Percentiles rank a stretch among this genome's conserved stretches.
These are phyloP conservation scores for Astraeus odoratus DNA, from an alignment of 768 basidiomycete species.

Conservation along the genomic window DNA sequence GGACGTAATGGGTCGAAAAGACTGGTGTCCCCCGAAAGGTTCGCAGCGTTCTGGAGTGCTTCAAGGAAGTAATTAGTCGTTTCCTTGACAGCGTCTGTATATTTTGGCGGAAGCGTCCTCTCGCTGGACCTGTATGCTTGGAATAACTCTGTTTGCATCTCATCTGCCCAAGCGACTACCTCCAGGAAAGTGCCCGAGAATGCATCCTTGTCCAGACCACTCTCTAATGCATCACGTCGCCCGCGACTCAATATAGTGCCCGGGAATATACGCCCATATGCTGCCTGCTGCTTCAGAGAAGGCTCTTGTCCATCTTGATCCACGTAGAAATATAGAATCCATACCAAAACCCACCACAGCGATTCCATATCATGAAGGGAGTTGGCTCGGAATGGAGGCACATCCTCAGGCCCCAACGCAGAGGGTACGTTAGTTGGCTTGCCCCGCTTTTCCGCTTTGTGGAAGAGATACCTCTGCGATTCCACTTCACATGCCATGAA, in stretches of 20 bases:
- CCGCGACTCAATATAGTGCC: background rate
- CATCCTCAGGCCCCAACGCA: background rate
- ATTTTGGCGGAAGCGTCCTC: constrained; percentile 4
- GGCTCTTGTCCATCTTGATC: background rate
- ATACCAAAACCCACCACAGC: constrained; percentile 1
- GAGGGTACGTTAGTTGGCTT: background rate
- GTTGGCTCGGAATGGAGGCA: background rate
- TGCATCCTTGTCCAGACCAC: background rate
- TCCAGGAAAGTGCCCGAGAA: background rate
- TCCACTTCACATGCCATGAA: too few species aligned
- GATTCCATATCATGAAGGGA: constrained; percentile 1
- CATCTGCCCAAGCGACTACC: constrained; percentile 7
- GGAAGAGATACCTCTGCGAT: background rate
- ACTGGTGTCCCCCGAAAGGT: background rate
- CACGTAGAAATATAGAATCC: constrained; percentile 1
- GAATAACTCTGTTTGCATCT: background rate
- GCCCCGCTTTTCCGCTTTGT: background rate
- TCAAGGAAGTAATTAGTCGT: background rate
- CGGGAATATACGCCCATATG: background rate
- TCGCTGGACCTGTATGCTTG: background rate
- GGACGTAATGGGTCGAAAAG: background rate
- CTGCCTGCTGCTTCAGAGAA: background rate
- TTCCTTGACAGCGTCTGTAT: constrained; percentile 6
- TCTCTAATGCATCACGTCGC: background rate
- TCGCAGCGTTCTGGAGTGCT: background rate